phyloP scores from a whole-genome alignment of 495 filamentous ascomycete species.

The Extremus antarcticus region DNA sequence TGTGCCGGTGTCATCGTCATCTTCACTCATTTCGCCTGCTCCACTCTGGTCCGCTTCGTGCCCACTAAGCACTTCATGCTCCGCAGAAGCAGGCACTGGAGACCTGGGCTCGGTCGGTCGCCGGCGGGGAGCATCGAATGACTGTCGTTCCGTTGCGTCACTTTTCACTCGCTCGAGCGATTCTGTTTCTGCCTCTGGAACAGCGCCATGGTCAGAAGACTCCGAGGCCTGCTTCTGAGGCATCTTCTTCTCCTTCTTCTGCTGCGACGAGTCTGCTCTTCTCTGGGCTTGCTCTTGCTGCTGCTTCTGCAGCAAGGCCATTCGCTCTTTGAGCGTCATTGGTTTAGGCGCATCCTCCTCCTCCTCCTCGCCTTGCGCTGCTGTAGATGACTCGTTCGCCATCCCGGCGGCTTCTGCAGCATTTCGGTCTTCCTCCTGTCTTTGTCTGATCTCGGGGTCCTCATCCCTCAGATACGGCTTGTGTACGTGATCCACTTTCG shows the following conservation, averaged over 20 bases:
- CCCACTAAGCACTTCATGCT: constrained; percentile 49
- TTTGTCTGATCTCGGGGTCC: constrained; percentile 68
- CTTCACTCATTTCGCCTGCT: constrained; percentile 71
- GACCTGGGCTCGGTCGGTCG: constrained; percentile 41
- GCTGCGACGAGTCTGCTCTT: constrained; percentile 65
- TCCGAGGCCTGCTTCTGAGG: constrained; percentile 67
- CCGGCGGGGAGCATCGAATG: constrained; percentile 36
- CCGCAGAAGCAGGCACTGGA: constrained; percentile 36
- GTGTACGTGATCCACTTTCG: constrained; percentile 47
- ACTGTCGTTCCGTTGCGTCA: constrained; percentile 23
- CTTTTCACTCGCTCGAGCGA: constrained; percentile 17
- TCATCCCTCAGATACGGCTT: constrained; percentile 83
- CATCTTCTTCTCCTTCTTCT: constrained; percentile 77
- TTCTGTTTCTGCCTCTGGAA: constrained; percentile 18
- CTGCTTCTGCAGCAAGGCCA: constrained; percentile 87
- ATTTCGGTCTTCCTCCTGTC: constrained; percentile 40
- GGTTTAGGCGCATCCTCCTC: constrained; percentile 74
- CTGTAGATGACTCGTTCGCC: constrained; percentile 31
- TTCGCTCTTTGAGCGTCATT: constrained; percentile 83
- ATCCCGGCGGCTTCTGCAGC: constrained; percentile 50
- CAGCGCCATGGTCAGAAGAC: constrained; percentile 23
- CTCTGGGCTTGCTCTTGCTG: constrained; percentile 77
- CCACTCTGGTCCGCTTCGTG: constrained; percentile 88
- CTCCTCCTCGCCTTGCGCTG: constrained; percentile 41
- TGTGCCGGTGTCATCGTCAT: constrained; percentile 67